These are phyloP conservation scores for Dorcoceras hygrometricum DNA, from an alignment of 257 asterid species.

Conservation along the genomic window DNA sequence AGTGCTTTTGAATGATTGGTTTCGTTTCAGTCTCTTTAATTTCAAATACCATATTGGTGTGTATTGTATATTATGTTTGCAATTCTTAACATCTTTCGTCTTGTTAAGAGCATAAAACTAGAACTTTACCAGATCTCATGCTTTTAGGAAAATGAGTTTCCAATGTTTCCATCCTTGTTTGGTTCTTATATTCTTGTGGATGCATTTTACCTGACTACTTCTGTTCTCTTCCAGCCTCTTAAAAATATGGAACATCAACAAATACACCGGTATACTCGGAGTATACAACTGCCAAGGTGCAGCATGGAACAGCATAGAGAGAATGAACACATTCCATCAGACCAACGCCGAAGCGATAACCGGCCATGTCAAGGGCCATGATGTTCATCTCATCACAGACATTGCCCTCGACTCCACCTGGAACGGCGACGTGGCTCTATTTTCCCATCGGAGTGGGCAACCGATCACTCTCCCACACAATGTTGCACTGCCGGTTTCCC, in stretches of 20 bases:
- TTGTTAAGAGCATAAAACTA: neutral
- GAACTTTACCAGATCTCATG: neutral
- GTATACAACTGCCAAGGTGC: conserved; percentile 94
- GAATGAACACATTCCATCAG: conserved; percentile 71
- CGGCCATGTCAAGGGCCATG: conserved; percentile 61
- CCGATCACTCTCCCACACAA: conserved; percentile 44
- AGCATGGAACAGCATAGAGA: conserved; percentile 70
- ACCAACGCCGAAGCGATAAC: conserved; percentile 55
- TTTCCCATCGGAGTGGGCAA: conserved; percentile 46
- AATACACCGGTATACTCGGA: conserved; percentile 71
- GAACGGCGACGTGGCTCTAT: conserved; percentile 62
- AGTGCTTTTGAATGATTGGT: conserved; percentile 7
- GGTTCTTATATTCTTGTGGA: neutral
- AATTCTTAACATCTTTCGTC: neutral
- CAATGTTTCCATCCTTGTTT: neutral
- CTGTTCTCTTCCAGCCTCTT: conserved; percentile 46
- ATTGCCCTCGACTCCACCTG: conserved; percentile 50
- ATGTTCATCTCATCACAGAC: conserved; percentile 71
- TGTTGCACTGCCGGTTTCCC: conserved; percentile 61
- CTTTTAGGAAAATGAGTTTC: neutral
- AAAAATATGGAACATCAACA: conserved; percentile 95
- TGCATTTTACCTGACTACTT: conserved; percentile 23
- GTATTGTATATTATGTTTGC: neutral
- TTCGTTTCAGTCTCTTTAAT: neutral
- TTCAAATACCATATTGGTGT: conserved; percentile 1